These are phyloP conservation scores for Orbilia oligospora DNA, from an alignment of 2,329 filamentous ascomycete species.

Conservation along the genomic window DNA sequence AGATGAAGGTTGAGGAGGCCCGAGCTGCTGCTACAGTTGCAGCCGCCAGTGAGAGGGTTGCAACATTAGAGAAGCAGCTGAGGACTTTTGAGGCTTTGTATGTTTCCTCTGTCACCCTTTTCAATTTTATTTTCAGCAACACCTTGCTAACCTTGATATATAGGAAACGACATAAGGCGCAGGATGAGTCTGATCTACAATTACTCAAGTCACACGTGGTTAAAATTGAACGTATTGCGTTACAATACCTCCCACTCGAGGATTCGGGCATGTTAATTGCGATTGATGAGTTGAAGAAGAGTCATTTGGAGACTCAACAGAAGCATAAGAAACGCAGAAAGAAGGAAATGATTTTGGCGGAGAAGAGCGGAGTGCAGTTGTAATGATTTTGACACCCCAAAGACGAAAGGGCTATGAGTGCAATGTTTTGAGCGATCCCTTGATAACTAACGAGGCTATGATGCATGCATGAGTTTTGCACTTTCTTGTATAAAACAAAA, in stretches of 20 bases:
- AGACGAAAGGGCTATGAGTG: conserved; percentile 1
- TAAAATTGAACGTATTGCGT: conserved; percentile 56
- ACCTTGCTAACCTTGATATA: neutral
- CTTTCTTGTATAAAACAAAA: conserved; percentile 18
- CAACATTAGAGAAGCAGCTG: conserved; percentile 50
- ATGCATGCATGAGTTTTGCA: conserved; percentile 22
- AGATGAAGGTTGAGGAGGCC: conserved; percentile 55
- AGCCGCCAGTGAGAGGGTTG: conserved; percentile 39
- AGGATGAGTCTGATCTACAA: conserved; percentile 56
- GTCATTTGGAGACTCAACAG: conserved; percentile 55
- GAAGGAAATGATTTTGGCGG: conserved; percentile 55
- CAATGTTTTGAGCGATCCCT: neutral
- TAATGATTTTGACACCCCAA: conserved; percentile 19
- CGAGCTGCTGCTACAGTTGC: conserved; percentile 51
- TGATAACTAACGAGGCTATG: conserved; percentile 29
- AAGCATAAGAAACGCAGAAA: conserved; percentile 59
- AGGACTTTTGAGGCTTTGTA: conserved; percentile 55
- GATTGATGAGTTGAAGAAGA: conserved; percentile 57
- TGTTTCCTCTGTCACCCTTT: conserved; percentile 1
- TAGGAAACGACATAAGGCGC: conserved; percentile 58
- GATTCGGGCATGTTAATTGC: conserved; percentile 58
- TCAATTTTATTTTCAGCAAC: neutral
- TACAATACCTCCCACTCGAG: conserved; percentile 56
- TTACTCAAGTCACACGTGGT: conserved; percentile 49
- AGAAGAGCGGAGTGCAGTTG: conserved; percentile 53